Base-by-base conservation (phyloP, 1,284 basidiomycete species). In the Agaricales sp. region DNA sequence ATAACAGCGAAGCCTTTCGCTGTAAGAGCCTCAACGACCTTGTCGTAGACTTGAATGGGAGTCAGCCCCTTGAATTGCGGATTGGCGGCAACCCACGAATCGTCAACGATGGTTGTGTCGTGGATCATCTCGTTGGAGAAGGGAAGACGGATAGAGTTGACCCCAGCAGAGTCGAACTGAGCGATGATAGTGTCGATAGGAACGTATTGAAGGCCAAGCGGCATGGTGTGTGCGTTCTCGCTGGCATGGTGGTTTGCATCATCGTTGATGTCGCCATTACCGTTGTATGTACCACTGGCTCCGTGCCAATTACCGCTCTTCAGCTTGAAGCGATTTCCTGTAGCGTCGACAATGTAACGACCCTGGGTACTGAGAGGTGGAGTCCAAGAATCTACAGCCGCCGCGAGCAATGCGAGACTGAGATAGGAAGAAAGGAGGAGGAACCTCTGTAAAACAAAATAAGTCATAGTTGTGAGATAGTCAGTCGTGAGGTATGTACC, bases 171-270 rank as follows among this genome's bases (percentile, higher is more conserved):
- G 11, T 43, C 41, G 18, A 43, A 43, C 20, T 43, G 8, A 19
- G 8, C 18, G 41, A 43, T n/a, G 41, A 43, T 43, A 19, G 11
- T 8, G 20, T 43, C 41, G 8, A 43, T 43, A 19, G 18, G 18
- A 19, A 19, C 20, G 41, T 43, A 43, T 43, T 43, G 41, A 19
- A 43, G 41, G 20, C 41, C 41, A 19, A 43, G 41, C 11, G 41
- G 41, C 11, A 43, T n/a, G 18, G 8, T 19, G 18, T 43, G 41
- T 43, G 41, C 13, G 41, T 43, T 43, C 20, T 43, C n/a, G 41
- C n/a, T 43, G 20, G n/a, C 8, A 19, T 43, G 41, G 20, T 43
- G 41, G 41, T 43, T 43, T 19, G 41, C 41, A 8, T 8, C 41
- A 19, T 43, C 41, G 20, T 43, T 43, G 8, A 8, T 43, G 20